Conservation (phyloP, 73 alveolate species). For the Paramecium primaurelia region DNA sequence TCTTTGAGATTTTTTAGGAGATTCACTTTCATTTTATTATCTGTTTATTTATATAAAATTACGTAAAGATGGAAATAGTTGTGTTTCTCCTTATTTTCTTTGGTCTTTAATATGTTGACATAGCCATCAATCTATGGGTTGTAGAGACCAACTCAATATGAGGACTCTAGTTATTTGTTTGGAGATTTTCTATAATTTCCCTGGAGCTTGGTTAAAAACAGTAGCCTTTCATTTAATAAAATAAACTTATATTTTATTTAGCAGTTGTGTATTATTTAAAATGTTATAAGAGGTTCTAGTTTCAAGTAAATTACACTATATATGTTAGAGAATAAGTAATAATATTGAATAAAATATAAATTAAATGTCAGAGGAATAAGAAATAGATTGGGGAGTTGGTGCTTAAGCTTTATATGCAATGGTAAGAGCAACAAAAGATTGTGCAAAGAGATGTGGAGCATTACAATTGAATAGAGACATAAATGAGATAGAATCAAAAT, state of each 20-base stretch:
- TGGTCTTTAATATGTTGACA: not conserved
- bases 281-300: not conserved
- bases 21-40: not conserved
- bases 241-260: not conserved
- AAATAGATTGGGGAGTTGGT: conserved; percentile 29
- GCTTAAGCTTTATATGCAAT: not conserved
- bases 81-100: not conserved
- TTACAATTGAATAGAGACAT: not conserved
- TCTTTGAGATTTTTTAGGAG: not conserved
- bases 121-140: not conserved
- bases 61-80: not conserved
- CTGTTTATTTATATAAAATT: not conserved
- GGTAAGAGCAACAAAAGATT: conserved; percentile 22
- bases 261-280: not conserved
- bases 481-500: not conserved
- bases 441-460: not conserved
- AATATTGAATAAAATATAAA: not conserved
- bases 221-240: not conserved
- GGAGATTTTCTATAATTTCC: not conserved
- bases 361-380: conserved; percentile 30
- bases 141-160: not conserved
- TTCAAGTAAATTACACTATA: not conserved
- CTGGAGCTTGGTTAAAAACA: not conserved
- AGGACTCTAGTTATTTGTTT: not conserved
- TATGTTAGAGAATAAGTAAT: not conserved